Evolutionary conservation across 2,329 filamentous ascomycete genomes (phyloP).

Genomic region (Cladobotryum mycophilum): DNA sequence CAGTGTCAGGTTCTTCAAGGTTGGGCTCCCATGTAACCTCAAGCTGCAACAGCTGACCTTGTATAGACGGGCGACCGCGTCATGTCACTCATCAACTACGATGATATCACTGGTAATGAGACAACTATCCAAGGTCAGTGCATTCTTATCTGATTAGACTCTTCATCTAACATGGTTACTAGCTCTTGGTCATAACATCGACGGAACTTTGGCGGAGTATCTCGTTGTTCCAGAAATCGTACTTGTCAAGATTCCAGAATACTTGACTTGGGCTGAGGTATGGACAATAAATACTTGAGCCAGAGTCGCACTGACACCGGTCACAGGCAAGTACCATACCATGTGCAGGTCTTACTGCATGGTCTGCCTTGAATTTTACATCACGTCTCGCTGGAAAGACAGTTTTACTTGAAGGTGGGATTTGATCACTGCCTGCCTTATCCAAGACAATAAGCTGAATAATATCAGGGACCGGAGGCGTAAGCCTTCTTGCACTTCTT

Average conservation of each 20-base stretch:
- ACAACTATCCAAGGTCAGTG: background rate
- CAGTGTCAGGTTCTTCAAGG: background rate
- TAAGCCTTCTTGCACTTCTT: slow-evolving; percentile 32
- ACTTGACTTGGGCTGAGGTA: slow-evolving; percentile 8
- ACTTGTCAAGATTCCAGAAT: slow-evolving; percentile 3
- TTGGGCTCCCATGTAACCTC: background rate
- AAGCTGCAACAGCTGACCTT: background rate
- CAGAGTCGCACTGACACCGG: background rate
- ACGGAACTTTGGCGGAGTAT: slow-evolving; percentile 7
- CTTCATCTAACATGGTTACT: background rate
- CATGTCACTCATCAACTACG: slow-evolving; percentile 1
- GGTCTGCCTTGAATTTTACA: slow-evolving; percentile 4
- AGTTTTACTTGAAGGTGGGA: slow-evolving; percentile 6
- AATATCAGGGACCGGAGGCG: slow-evolving; percentile 32
- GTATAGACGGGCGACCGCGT: background rate
- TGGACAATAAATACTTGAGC: background rate
- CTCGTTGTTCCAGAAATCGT: slow-evolving; percentile 1
- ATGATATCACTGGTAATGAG: slow-evolving; percentile 7
- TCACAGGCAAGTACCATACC: slow-evolving; percentile 5
- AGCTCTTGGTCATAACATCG: slow-evolving; percentile 2
- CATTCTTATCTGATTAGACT: background rate
- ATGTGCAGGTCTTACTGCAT: slow-evolving; percentile 7
- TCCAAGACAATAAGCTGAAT: background rate
- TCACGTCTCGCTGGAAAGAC: slow-evolving; percentile 5
- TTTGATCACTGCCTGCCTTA: too few relatives aligned